A percentile compares a stretch with the other conserved stretches of the same genome.
phyloP scores from a whole-genome alignment of 2,329 filamentous ascomycete genomes.

The Xylaria sp. region DNA sequence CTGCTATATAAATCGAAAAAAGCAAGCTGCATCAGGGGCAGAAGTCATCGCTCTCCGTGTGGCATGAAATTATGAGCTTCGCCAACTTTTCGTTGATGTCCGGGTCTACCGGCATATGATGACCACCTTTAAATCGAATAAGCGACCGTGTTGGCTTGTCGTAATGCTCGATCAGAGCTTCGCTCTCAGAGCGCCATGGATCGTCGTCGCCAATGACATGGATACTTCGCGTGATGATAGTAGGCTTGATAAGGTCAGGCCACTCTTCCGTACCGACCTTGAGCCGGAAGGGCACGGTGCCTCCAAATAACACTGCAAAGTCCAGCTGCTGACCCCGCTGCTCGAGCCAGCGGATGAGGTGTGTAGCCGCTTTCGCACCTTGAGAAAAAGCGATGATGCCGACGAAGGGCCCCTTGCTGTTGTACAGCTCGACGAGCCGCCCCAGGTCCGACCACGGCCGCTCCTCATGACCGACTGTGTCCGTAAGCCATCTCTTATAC shows the following conservation, averaged over 20 bases:
- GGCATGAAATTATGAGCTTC: constrained; percentile 23
- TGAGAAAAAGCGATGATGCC: constrained; percentile 33
- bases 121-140: constrained; percentile 28
- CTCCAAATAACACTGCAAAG: constrained; percentile 28
- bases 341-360: constrained; percentile 33
- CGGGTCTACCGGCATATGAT: constrained; percentile 33
- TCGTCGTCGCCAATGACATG: constrained; percentile 35
- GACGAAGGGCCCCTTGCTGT: constrained; percentile 32
- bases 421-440: constrained; percentile 29
- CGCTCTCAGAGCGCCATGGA: constrained; percentile 28
- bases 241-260: constrained; percentile 27
- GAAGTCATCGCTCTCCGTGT: constrained; percentile 22
- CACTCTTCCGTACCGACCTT: constrained; percentile 26
- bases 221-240: constrained; percentile 30
- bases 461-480: constrained; percentile 26
- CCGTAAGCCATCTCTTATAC: constrained; percentile 37
- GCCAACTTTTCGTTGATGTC: constrained; percentile 27
- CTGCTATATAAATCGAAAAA: background rate
- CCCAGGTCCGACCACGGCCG: constrained; percentile 26
- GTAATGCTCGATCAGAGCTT: constrained; percentile 33
- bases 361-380: constrained; percentile 30
- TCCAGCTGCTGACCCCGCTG: constrained; percentile 33
- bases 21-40: constrained; percentile 1
- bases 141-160: constrained; percentile 24
- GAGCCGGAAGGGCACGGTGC: constrained; percentile 28